These are phyloP conservation scores for Boletus mariae DNA, from an alignment of 1,284 basidiomycete species.

Conservation along the genomic window DNA sequence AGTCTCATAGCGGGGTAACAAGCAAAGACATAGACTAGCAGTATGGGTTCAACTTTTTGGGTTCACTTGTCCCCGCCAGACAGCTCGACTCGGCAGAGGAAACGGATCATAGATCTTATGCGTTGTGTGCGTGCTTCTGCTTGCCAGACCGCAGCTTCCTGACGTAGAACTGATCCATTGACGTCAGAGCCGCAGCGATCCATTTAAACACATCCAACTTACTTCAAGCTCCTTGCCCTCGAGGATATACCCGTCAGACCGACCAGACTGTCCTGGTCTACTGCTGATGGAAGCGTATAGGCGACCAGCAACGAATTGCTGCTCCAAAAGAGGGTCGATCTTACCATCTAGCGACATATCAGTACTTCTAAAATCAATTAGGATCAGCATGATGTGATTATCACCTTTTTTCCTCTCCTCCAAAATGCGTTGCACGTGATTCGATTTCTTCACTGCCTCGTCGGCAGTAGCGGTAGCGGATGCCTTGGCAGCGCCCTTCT, in stretches of 20 bases:
- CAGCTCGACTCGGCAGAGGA: neutral
- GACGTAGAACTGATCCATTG: constrained; percentile 74
- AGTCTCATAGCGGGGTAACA: constrained; percentile 15
- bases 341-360: constrained; percentile 63
- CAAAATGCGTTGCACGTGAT: constrained; percentile 81
- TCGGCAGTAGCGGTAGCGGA: constrained; percentile 38
- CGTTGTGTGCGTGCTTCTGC: constrained; percentile 81
- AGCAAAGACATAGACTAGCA: constrained; percentile 14
- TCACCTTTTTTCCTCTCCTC: constrained; percentile 87
- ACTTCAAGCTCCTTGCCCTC: constrained; percentile 98
- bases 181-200: constrained; percentile 11
- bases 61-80: neutral
- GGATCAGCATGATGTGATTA: constrained; percentile 17
- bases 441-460: constrained; percentile 81
- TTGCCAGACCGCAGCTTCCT: constrained; percentile 90
- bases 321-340: constrained; percentile 83
- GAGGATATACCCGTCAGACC: constrained; percentile 91
- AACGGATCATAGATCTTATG: constrained; percentile 28
- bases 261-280: constrained; percentile 91
- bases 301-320: constrained; percentile 84
- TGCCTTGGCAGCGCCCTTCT: constrained; percentile 64
- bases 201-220: constrained; percentile 21
- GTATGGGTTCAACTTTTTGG: constrained; percentile 9
- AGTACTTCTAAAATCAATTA: neutral
- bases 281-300: constrained; percentile 87